A percentile compares a stretch with the other conserved stretches of the same genome.
These are phyloP conservation scores for Truncatella angustata DNA, from an alignment of 2,329 filamentous ascomycete species.

Conservation along the genomic window DNA sequence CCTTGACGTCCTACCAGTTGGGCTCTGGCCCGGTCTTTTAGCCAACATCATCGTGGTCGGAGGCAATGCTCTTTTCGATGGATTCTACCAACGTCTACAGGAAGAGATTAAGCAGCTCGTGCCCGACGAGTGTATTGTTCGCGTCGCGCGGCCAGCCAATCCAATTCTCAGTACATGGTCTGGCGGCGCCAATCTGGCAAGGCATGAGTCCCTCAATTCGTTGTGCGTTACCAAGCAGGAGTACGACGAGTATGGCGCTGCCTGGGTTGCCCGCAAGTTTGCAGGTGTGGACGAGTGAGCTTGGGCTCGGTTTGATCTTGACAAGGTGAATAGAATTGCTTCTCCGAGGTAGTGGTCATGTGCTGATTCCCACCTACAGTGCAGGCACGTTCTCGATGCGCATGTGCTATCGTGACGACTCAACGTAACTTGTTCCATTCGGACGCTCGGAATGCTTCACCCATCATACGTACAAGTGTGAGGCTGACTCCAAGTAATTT, in stretches of 20 bases:
- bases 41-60: conserved; percentile 89
- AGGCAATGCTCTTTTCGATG: conserved; percentile 76
- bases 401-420: too few species aligned
- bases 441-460: too few species aligned
- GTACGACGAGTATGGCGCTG: conserved; percentile 81
- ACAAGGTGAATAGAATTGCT: too few species aligned
- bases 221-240: conserved; percentile 81
- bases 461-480: too few species aligned
- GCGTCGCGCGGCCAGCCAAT: conserved; percentile 67
- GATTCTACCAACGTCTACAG: conserved; percentile 78
- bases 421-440: too few species aligned
- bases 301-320: too few species aligned
- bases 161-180: conserved; percentile 82
- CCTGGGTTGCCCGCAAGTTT: conserved; percentile 74
- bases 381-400: too few species aligned
- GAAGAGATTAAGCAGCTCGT: conserved; percentile 69
- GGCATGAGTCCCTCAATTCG: conserved; percentile 63
- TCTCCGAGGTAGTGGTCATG: too few species aligned
- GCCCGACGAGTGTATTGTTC: conserved; percentile 74
- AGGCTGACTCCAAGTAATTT: too few species aligned
- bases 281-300: conserved; percentile 30
- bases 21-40: conserved; percentile 78
- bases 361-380: too few species aligned
- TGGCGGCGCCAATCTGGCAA: conserved; percentile 77
- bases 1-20: conserved; percentile 71